Percentiles rank a stretch among this genome's conserved stretches.
Evolutionary conservation across 768 basidiomycete species (phyloP).

Genomic region (Amanita muscaria): DNA sequence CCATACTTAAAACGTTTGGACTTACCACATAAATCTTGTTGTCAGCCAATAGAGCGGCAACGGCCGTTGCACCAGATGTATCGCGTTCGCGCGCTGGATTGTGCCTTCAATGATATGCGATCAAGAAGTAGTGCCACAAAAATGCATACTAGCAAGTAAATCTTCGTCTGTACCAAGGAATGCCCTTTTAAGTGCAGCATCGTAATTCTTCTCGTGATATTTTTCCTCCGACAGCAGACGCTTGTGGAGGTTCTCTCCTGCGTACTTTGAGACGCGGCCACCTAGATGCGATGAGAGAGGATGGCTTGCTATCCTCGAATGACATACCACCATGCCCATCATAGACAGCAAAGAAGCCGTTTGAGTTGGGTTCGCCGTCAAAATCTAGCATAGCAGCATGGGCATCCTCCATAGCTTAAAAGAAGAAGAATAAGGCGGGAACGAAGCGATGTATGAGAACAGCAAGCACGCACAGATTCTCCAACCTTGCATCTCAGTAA

Average conservation of each 20-base stretch:
- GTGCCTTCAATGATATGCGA: slow-evolving; percentile 12
- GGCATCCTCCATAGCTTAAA: slow-evolving; percentile 93
- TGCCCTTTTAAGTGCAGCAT: slow-evolving; percentile 72
- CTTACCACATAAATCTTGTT: slow-evolving; percentile 73
- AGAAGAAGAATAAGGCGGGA: background rate
- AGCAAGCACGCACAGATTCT: slow-evolving; percentile 80
- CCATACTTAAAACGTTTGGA: slow-evolving; percentile 9
- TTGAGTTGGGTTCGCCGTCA: slow-evolving; percentile 42
- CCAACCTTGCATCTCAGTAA: slow-evolving; percentile 99
- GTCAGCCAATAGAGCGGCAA: slow-evolving; percentile 78
- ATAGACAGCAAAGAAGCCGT: slow-evolving; percentile 92
- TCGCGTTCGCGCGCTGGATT: slow-evolving; percentile 74
- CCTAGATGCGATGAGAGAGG: slow-evolving; percentile 35
- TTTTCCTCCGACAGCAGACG: slow-evolving; percentile 64
- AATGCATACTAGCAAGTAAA: slow-evolving; percentile 63
- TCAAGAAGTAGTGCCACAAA: slow-evolving; percentile 1
- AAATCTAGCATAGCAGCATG: slow-evolving; percentile 72
- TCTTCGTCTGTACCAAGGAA: slow-evolving; percentile 96
- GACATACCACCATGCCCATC: slow-evolving; percentile 93
- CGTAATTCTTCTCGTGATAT: slow-evolving; percentile 64
- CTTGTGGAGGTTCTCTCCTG: slow-evolving; percentile 77
- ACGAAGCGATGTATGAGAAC: no score
- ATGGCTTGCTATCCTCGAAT: slow-evolving; percentile 6
- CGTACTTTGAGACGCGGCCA: slow-evolving; percentile 75
- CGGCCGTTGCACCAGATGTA: slow-evolving; percentile 94